Conservation (phyloP, 805 yeast species). For the Ogataea sp. region DNA sequence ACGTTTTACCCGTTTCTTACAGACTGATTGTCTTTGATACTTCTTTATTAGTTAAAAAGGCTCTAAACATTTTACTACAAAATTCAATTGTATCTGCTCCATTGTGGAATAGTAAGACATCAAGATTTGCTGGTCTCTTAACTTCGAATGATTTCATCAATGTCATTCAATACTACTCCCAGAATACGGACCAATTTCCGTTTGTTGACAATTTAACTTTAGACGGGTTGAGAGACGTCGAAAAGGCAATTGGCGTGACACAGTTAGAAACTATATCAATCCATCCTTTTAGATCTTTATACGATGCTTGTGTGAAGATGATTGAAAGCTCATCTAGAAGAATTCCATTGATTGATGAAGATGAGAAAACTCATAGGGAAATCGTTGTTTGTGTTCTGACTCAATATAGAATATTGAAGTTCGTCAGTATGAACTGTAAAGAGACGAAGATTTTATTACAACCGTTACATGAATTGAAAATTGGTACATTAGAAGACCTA, state of each 20-base stretch:
- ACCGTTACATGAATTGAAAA: constrained; percentile 62
- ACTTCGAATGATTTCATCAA: constrained; percentile 91
- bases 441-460: constrained; percentile 78
- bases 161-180: constrained; percentile 89
- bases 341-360: constrained; percentile 90
- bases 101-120: constrained; percentile 84
- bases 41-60: constrained; percentile 79
- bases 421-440: constrained; percentile 92
- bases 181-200: constrained; percentile 80
- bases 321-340: constrained; percentile 82
- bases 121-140: constrained; percentile 88
- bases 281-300: constrained; percentile 83
- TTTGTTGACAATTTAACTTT: constrained; percentile 78
- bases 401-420: constrained; percentile 91
- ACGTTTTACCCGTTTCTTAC: constrained; percentile 92
- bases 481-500: constrained; percentile 50
- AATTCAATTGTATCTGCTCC: constrained; percentile 96
- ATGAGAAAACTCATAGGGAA: constrained; percentile 86
- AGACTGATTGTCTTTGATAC: constrained; percentile 91
- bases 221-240: constrained; percentile 81
- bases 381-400: constrained; percentile 93
- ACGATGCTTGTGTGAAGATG: constrained; percentile 92
- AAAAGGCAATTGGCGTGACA: constrained; percentile 76
- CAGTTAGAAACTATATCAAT: constrained; percentile 81
- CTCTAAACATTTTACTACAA: constrained; percentile 81